Percentiles rank a stretch among this genome's conserved stretches.
Evolutionary conservation across 441 rosid species (phyloP).

Genomic region (Iberis amara): DNA sequence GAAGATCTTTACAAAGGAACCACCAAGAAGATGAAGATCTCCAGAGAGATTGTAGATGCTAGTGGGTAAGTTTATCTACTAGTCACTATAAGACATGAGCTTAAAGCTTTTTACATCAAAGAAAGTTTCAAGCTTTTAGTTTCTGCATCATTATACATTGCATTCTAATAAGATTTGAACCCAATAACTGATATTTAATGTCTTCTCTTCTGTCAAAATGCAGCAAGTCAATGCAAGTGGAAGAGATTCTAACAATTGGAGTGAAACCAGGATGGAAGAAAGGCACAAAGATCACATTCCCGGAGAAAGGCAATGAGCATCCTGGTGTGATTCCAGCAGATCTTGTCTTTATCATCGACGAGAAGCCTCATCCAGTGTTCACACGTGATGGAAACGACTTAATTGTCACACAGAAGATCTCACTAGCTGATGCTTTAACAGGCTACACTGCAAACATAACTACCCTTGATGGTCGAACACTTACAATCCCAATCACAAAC

Average conservation of each 20-base stretch:
- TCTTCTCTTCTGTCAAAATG: background rate
- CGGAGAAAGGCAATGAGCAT: constrained; percentile 52
- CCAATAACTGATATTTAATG: too few species aligned
- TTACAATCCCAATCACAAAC: constrained; percentile 41
- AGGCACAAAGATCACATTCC: constrained; percentile 62
- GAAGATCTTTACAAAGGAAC: constrained; percentile 80
- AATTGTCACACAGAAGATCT: constrained; percentile 42
- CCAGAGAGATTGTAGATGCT: constrained; percentile 52
- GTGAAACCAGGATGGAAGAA: constrained; percentile 65
- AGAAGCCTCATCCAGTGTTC: constrained; percentile 51
- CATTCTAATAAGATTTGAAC: too few species aligned
- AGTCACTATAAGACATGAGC: too few species aligned
- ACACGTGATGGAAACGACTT: constrained; percentile 57
- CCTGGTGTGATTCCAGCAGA: constrained; percentile 50
- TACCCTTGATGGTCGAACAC: constrained; percentile 48
- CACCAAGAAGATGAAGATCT: constrained; percentile 80
- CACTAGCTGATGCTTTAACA: constrained; percentile 48
- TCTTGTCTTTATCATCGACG: constrained; percentile 52
- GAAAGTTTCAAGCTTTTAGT: background rate
- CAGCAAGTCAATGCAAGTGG: constrained; percentile 42
- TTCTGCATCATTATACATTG: background rate
- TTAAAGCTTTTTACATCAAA: too few species aligned
- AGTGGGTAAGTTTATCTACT: constrained; percentile 45
- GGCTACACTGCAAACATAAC: constrained; percentile 45
- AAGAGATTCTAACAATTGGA: constrained; percentile 53